Evolutionary conservation across 2,329 filamentous ascomycete genomes (phyloP), one percentile per base, ranked within the genome.

Genomic region (Penicillium capsulatum): DNA sequence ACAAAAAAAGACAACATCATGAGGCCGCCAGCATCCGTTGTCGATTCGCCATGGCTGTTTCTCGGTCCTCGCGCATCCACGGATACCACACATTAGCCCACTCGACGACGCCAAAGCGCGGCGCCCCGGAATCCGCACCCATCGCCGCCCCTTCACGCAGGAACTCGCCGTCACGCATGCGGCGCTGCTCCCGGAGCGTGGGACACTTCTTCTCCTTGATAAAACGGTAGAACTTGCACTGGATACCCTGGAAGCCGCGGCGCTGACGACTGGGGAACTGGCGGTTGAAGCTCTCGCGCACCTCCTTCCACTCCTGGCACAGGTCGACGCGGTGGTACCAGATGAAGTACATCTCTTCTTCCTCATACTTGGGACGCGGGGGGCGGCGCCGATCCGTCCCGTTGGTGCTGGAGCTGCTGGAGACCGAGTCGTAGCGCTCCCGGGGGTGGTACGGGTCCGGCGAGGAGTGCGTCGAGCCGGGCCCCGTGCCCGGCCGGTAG

Each of bases 181-280:
- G 57, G 13, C 62, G 50, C 48, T 71, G 68, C 43, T 68, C 62
- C 20, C 70, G 60, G 11, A 72, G 51, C 5, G 68, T 70, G 1
- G 67, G 66, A 44, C 69, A 66, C 31, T 63, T 65, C 47, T 70
- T 65, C 38, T 67, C 62, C 42, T 65, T 65, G 40, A 72, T 67
- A 40, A 70, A 65, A n/a, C 70, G 66, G 51, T 73, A 73, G 50
- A 70, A 72, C 45, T 70, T 71, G 61, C 70, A 73, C 51, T 73
- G 69, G 14, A 73, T 68, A 0, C 70, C 70, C 44, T 67, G 63
- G 50, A 69, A 69, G 4, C 62, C 63, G 10, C 63, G 57, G 15
- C 64, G 57, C 47, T 65, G 64, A 11, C 64, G 61, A 9, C 51
- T 54, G 13, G 66, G 64, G 38, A 72, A 73, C 40, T 70, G 67